phyloP scores from a whole-genome alignment of 148 eudicot species.

The Spergularia bocconei region DNA sequence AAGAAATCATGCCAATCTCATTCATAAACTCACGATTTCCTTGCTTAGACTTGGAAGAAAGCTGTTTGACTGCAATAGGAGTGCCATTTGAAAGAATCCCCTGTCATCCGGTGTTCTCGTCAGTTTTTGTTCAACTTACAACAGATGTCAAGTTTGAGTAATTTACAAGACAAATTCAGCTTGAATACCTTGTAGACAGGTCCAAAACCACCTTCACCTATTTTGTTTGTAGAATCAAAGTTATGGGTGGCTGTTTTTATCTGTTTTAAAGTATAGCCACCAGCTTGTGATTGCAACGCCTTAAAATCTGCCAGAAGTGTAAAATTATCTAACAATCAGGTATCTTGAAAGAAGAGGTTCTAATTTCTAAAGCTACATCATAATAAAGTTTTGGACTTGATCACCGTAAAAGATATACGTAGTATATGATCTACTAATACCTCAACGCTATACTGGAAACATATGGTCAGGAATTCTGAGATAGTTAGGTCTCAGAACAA shows the following conservation, averaged over 20 bases:
- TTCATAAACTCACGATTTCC: slow-evolving; percentile 41
- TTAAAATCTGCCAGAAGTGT: slow-evolving; percentile 35
- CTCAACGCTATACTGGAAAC: no score
- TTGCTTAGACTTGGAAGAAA: slow-evolving; percentile 40
- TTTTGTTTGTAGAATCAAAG: slow-evolving; percentile 50
- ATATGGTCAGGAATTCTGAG: no score
- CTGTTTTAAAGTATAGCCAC: slow-evolving; percentile 54
- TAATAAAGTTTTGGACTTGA: neutral
- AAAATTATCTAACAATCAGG: neutral
- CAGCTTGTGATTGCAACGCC: slow-evolving; percentile 47
- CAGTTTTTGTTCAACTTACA: neutral
- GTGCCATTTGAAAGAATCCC: slow-evolving; percentile 33
- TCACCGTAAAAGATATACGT: neutral
- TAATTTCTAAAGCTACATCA: neutral
- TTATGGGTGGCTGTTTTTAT: slow-evolving; percentile 62
- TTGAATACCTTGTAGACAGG: slow-evolving; percentile 61
- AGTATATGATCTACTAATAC: no score
- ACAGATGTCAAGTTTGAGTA: slow-evolving; percentile 1
- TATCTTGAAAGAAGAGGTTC: neutral
- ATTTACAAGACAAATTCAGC: neutral
- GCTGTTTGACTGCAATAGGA: slow-evolving; percentile 42
- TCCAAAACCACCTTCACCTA: slow-evolving; percentile 81
- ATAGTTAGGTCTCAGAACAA: no score
- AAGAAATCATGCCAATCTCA: slow-evolving; percentile 45
- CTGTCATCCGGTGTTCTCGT: slow-evolving; percentile 20